Evolutionary conservation across 2,329 filamentous ascomycete genomes (phyloP).

Genomic region (Zalaria sp.): DNA sequence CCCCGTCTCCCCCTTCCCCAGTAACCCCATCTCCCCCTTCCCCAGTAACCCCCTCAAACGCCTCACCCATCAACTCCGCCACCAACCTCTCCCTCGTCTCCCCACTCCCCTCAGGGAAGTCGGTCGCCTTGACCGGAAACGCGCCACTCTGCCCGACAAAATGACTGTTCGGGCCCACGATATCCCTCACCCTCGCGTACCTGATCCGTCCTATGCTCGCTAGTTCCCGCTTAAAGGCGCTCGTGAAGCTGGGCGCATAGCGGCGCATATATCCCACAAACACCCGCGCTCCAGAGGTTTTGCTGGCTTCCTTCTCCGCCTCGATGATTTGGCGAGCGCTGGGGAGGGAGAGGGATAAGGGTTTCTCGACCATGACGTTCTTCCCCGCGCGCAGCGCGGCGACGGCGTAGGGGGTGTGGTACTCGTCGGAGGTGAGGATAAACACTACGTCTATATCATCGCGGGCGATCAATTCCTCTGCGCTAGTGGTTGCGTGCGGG

Average conservation of each 20-base stretch:
- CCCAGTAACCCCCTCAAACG: constrained; percentile 10
- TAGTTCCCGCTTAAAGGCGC: constrained; percentile 40
- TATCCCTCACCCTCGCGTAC: constrained; percentile 41
- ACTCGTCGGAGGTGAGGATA: constrained; percentile 38
- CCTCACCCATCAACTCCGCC: constrained; percentile 18
- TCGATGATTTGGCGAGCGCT: constrained; percentile 33
- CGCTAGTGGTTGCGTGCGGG: constrained; percentile 19
- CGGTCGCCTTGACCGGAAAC: constrained; percentile 29
- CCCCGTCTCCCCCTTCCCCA: constrained; percentile 13
- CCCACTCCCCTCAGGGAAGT: constrained; percentile 20
- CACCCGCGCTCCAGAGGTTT: no score
- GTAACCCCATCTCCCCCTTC: no score
- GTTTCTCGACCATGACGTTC: constrained; percentile 46
- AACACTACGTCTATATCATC: constrained; percentile 39
- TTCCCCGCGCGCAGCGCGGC: constrained; percentile 40
- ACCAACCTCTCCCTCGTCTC: constrained; percentile 12
- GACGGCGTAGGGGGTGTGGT: constrained; percentile 38
- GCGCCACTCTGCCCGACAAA: constrained; percentile 37
- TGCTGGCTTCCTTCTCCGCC: no score
- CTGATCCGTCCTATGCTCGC: constrained; percentile 35
- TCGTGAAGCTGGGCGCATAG: constrained; percentile 42
- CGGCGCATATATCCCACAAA: constrained; percentile 49
- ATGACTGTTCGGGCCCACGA: constrained; percentile 40
- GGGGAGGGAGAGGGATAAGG: no score
- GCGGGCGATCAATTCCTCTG: constrained; percentile 28